Base-by-base conservation (phyloP, 495 filamentous ascomycete species). In the Penicillium arizonense region DNA sequence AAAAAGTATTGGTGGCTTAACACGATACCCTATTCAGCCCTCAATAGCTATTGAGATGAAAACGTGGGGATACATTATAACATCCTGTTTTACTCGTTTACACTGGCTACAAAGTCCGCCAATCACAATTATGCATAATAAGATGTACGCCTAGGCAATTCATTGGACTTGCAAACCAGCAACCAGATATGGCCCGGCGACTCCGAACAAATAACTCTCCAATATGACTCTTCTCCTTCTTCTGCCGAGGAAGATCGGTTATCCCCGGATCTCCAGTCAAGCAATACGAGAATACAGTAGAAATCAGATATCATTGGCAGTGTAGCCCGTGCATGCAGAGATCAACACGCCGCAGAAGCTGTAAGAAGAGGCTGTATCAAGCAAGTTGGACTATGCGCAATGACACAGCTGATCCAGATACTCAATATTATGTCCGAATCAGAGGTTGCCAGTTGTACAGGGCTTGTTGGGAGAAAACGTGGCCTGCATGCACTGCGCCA, bases 401-500 rank as follows among this genome's bases (percentile, higher is more conserved):
- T 7, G 2, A 20, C 21, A 30, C 16, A 16, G 16, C 7, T 30
- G 28, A 6, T 2, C 5, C 23, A 37, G n/a, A 34, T 39, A 1
- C n/a, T 21, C 24, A 9, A 39, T 5, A 20, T 14, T 5, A 14
- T 47, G 21, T 32, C 23, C 14, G 24, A 39, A 39, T 32, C 35
- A 39, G 34, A 39, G 24, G n/a, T 11, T 30, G 46, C 28, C 34
- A 39, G 24, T 11, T 48, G 46, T 48, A 38, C 7, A 18, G n/a
- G 18, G 9, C 34, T 26, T 47, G 23, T 47, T 47, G 34, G 45
- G 20, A 10, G 21, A 12, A 38, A 38, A 18, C 36, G 12, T 33
- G 34, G 10, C 10, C 34, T 39, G 46, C 35, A 48, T 18, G 46
- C 16, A 48, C 46, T 48, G 46, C 46, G 46, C 46, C 46, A 48